These are phyloP conservation scores for Ambrosia hybrid DNA, from an alignment of 140 eudicot species.

Conservation along the genomic window DNA sequence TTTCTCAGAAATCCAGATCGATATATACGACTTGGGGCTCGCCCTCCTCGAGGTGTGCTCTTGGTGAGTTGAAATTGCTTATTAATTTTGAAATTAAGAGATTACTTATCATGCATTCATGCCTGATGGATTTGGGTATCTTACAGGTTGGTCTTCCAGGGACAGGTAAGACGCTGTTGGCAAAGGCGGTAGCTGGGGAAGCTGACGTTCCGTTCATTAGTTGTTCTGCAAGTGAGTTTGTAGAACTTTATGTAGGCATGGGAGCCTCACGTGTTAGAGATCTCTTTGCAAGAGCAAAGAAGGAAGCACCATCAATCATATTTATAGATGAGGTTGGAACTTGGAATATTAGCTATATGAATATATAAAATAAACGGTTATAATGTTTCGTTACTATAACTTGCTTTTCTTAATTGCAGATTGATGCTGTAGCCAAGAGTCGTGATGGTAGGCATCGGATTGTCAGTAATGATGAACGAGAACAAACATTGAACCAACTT, in stretches of 20 bases:
- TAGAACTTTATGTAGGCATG: constrained; percentile 97
- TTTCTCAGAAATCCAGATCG: constrained; percentile 94
- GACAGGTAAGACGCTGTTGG: constrained; percentile 96
- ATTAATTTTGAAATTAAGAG: background rate
- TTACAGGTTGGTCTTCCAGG: constrained; percentile 99
- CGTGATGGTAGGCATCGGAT: constrained; percentile 96
- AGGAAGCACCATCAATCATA: constrained; percentile 96
- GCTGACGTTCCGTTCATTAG: constrained; percentile 98
- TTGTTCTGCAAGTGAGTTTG: constrained; percentile 98
- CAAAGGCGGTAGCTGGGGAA: constrained; percentile 99
- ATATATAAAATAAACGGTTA: background rate
- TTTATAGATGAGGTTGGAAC: constrained; percentile 84
- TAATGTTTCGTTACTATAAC: background rate
- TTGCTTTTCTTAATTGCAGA: constrained; percentile 40
- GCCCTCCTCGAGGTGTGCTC: constrained; percentile 98
- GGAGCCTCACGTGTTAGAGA: constrained; percentile 99
- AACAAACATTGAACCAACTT: constrained; percentile 91
- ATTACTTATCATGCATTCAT: background rate
- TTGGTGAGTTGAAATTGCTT: constrained; percentile 58
- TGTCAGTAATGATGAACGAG: constrained; percentile 94
- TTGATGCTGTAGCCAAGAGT: constrained; percentile 98
- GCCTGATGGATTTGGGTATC: constrained; percentile 26
- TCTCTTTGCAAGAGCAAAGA: constrained; percentile 95
- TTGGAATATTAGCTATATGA: background rate
- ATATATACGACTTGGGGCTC: constrained; percentile 86